A percentile compares a stretch with the other conserved stretches of the same genome.
Conservation (phyloP, 768 basidiomycete genomes). For the Hemileccinum rubropunctum region DNA sequence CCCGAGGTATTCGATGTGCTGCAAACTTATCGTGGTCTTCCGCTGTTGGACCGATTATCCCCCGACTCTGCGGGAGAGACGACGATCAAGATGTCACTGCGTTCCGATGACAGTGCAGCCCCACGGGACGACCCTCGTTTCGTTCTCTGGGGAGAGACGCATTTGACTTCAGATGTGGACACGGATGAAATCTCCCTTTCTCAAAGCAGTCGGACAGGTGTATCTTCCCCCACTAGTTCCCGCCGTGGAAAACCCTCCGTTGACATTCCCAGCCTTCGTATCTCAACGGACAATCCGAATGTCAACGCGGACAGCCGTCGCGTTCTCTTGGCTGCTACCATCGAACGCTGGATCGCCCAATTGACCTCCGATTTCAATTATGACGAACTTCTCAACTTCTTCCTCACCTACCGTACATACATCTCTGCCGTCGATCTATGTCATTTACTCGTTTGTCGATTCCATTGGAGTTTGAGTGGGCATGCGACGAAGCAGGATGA, state of each 20-base stretch:
- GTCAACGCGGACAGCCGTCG: slow-evolving; percentile 23
- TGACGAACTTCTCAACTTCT: slow-evolving; percentile 85
- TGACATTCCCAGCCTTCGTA: slow-evolving; percentile 28
- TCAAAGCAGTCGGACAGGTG: slow-evolving; percentile 36
- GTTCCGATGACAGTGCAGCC: slow-evolving; percentile 62
- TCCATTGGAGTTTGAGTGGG: slow-evolving; percentile 76
- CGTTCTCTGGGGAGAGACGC: slow-evolving; percentile 81
- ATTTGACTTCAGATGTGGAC: slow-evolving; percentile 28
- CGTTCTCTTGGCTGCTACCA: slow-evolving; percentile 83
- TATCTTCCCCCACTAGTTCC: slow-evolving; percentile 40
- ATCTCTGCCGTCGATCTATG: slow-evolving; percentile 76
- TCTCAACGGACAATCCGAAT: slow-evolving; percentile 27
- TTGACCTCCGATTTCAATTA: slow-evolving; percentile 84
- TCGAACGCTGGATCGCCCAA: slow-evolving; percentile 92
- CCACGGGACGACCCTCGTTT: slow-evolving; percentile 89
- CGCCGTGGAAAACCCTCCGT: slow-evolving; percentile 30
- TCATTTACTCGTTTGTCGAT: slow-evolving; percentile 79
- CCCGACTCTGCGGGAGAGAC: slow-evolving; percentile 56
- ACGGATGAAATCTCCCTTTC: slow-evolving; percentile 41
- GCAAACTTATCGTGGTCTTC: slow-evolving; percentile 76
- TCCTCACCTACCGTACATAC: slow-evolving; percentile 89
- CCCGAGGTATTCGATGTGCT: slow-evolving; percentile 78
- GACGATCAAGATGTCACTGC: slow-evolving; percentile 70
- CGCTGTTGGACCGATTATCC: slow-evolving; percentile 64
- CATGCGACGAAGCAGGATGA: slow-evolving; percentile 51